Percentiles rank a stretch among this genome's conserved stretches.
These are phyloP conservation scores for Tetrastigma voinierianum DNA, from an alignment of 164 flowering plant genomes.

Conservation along the genomic window DNA sequence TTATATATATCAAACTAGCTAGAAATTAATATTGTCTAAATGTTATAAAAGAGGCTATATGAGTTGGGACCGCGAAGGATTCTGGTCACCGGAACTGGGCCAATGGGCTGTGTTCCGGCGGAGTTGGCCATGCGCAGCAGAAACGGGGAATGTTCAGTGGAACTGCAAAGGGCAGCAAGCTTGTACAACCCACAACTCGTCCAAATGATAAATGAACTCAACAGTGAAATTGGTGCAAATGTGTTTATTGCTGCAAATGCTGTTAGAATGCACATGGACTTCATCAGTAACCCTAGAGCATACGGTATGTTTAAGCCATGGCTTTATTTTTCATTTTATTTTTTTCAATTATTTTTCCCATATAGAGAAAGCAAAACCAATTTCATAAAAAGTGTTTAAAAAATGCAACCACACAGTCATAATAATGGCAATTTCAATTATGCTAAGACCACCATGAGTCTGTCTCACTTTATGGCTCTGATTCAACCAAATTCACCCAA, in stretches of 20 bases:
- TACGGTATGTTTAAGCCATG: slow-evolving; percentile 28
- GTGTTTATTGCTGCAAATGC: slow-evolving; percentile 49
- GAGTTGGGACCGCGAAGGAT: slow-evolving; percentile 37
- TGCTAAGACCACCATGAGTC: no score
- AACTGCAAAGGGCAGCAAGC: slow-evolving; percentile 48
- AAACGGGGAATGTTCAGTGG: slow-evolving; percentile 41
- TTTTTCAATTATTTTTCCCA: no score
- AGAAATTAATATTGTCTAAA: no score
- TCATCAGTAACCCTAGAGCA: slow-evolving; percentile 41
- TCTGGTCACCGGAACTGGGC: slow-evolving; percentile 46
- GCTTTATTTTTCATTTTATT: no score
- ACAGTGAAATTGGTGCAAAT: slow-evolving; percentile 33
- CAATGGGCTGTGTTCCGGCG: slow-evolving; percentile 50
- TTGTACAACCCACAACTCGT: slow-evolving; percentile 58
- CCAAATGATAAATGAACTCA: slow-evolving; percentile 36
- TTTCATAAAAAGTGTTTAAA: no score
- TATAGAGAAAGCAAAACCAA: no score
- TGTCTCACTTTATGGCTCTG: no score
- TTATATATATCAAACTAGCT: no score
- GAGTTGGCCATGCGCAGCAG: slow-evolving; percentile 33
- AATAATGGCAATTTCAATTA: no score
- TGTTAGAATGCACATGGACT: slow-evolving; percentile 27
- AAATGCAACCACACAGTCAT: no score
- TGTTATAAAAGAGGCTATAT: slow-evolving; percentile 27
- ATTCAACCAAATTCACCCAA: no score